Base-by-base conservation (phyloP, 345 rosid species). In the Draba incana region DNA sequence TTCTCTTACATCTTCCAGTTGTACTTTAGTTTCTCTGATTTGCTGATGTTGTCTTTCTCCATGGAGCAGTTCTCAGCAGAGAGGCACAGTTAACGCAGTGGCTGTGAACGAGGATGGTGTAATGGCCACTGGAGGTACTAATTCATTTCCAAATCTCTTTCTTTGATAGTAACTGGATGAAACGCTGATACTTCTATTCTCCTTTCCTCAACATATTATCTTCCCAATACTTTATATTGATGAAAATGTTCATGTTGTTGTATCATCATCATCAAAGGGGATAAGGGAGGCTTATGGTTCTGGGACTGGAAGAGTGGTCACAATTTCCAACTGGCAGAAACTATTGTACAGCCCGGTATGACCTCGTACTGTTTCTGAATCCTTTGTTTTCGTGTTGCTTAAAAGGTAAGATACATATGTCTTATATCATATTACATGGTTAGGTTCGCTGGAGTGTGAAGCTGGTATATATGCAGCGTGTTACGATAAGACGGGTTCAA, bases 221-320 rank as follows among this genome's bases (percentile, higher is more conserved):
- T 54, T n/a, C 53, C 43, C 47, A 4, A 41, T 8, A 16, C 42
- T 12, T n/a, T 14, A 47, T 69, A 5, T 42, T 70, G 12, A 24
- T 60, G 31, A 64, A 72, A 47, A 62, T 35, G 20, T 41, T 27
- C n/a, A 2, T 1, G 12, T 50, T 23, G 13, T 54, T 38, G 54
- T 44, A 3, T 5, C 8, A 55, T 13, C 2, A 3, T 5, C 8
- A 55, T 13, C 2, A 2, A 14, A 90, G 97, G 99, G 69, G 90
- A 90, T 72, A 91, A 87, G 25, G 95, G 96, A 47, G 80, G 96
- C 62, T 16, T 93, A 67, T 90, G 97, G 95, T 93, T 88, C 80
- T 90, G 95, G 97, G 98, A 90, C 68, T 93, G 92, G 97, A 90
- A 75, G 80, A 90, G 97, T 20, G 97, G 91, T 66, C 97, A 93